Conservation (phyloP, 2,329 filamentous ascomycete genomes). For the Botrytis byssoidea region DNA sequence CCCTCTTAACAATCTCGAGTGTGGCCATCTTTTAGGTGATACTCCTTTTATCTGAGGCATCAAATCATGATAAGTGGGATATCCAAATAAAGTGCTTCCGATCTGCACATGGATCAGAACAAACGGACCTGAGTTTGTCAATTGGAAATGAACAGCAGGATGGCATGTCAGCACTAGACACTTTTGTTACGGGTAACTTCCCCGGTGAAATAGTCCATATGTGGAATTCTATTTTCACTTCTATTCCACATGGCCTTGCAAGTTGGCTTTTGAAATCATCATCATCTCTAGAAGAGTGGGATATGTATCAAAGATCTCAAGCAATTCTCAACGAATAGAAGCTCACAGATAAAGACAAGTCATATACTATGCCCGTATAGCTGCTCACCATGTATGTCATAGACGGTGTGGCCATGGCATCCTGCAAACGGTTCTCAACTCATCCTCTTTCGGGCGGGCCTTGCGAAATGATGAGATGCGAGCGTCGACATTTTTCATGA, state of each 20-base stretch:
- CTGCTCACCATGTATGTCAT: not conserved
- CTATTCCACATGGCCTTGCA: not conserved
- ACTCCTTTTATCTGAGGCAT: not conserved
- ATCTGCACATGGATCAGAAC: not conserved
- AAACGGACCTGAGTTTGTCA: not conserved
- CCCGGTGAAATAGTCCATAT: not conserved
- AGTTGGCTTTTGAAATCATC: not conserved
- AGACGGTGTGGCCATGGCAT: not conserved
- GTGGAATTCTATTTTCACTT: not conserved
- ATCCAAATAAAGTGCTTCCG: not conserved
- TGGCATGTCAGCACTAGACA: slow-evolving; percentile 1
- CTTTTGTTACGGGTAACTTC: not conserved
- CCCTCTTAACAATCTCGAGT: not conserved
- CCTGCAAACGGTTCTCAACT: not conserved
- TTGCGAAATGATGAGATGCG: not conserved
- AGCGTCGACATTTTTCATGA: not conserved
- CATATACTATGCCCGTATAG: not conserved
- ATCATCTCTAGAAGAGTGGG: not conserved
- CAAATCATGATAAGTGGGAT: not conserved
- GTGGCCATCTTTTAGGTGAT: not conserved
- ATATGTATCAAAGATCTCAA: not conserved
- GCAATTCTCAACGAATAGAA: not conserved
- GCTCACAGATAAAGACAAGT: not conserved
- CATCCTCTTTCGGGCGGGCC: not conserved
- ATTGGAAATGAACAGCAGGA: not conserved